Conservation (phyloP, 306 rosid species). For the Alnus rubra region DNA sequence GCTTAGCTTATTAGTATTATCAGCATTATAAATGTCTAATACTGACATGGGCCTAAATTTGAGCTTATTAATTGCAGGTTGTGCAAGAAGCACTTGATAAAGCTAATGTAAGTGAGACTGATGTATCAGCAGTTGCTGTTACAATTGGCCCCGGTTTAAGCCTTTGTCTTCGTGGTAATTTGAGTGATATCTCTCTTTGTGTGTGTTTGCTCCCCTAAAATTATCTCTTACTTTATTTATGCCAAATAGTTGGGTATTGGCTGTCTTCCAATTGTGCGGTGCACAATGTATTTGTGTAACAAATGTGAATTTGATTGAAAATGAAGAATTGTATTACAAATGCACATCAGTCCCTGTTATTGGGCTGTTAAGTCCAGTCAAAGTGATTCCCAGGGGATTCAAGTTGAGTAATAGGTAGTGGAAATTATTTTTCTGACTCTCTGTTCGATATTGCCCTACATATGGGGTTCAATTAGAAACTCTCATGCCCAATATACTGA, state of each 20-base stretch:
- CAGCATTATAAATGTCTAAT: neutral
- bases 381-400: neutral
- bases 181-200: conserved; percentile 5
- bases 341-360: neutral
- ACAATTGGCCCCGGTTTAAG: conserved; percentile 98
- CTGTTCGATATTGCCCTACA: neutral
- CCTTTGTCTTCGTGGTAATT: conserved; percentile 93
- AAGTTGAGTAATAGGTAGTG: neutral
- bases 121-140: conserved; percentile 92
- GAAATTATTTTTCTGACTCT: neutral
- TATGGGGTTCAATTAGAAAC: neutral
- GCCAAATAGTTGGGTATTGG: neutral
- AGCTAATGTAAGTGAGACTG: conserved; percentile 70
- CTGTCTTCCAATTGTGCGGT: neutral
- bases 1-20: neutral
- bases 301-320: neutral
- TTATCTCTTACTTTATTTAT: neutral
- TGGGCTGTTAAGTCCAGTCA: neutral
- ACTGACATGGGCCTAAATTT: conserved; percentile 20
- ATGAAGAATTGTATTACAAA: neutral
- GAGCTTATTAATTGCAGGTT: conserved; percentile 57
- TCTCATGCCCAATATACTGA: neutral
- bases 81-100: conserved; percentile 86
- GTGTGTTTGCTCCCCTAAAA: neutral
- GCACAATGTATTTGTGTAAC: neutral